A percentile compares a stretch with the other conserved stretches of the same genome.
Conservation (phyloP, 352 stramenopile genomes). For the Phytophthora parvispora region DNA sequence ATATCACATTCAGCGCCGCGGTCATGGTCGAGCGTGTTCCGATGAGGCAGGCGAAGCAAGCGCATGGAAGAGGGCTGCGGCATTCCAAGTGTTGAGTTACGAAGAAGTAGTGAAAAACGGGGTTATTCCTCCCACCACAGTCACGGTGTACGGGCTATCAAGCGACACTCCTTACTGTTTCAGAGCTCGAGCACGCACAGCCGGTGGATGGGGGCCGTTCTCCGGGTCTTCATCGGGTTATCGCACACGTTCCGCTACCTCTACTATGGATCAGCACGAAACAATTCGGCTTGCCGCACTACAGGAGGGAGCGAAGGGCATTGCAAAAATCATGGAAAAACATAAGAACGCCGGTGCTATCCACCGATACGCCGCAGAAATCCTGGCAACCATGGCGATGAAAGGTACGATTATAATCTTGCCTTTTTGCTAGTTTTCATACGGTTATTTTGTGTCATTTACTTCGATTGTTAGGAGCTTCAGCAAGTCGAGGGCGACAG, state of each 20-base stretch:
- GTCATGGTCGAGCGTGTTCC: slow-evolving; percentile 49
- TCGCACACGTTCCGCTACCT: slow-evolving; percentile 49
- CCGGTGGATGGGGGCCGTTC: slow-evolving; percentile 75
- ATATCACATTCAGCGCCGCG: slow-evolving; percentile 69
- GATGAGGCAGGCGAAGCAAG: slow-evolving; percentile 28
- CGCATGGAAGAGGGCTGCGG: slow-evolving; percentile 61
- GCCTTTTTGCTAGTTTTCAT: neutral
- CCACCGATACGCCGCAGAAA: slow-evolving; percentile 49
- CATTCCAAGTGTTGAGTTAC: slow-evolving; percentile 64
- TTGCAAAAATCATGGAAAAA: slow-evolving; percentile 58
- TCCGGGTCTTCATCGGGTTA: slow-evolving; percentile 45
- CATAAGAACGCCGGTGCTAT: slow-evolving; percentile 42
- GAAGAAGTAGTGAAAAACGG: slow-evolving; percentile 54
- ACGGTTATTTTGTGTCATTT: neutral
- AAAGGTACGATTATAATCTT: slow-evolving; percentile 29
- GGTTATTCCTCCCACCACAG: slow-evolving; percentile 27
- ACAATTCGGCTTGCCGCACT: slow-evolving; percentile 38
- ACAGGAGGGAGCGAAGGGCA: slow-evolving; percentile 14
- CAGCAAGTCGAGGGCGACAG: neutral
- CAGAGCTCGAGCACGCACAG: slow-evolving; percentile 61
- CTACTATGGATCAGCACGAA: slow-evolving; percentile 41
- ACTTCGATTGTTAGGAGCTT: slow-evolving; percentile 3
- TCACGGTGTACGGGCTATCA: slow-evolving; percentile 48
- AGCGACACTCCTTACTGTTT: slow-evolving; percentile 69
- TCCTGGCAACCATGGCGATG: slow-evolving; percentile 52